Conservation (phyloP, 75 land plant genomes). For the Cryptomeria japonica region DNA sequence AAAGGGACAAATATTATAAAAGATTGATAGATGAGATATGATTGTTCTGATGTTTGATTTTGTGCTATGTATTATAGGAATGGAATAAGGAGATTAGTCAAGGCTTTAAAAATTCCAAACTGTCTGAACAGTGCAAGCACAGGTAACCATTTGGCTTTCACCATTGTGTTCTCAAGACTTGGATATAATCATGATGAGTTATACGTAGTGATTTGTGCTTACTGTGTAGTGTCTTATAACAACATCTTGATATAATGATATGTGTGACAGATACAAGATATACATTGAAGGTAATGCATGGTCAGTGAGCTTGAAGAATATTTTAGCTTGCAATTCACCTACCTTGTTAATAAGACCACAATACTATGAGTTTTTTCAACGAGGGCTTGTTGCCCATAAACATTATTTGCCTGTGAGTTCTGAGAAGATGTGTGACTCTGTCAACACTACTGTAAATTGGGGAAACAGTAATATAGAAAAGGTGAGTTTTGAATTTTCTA, state of each 20-base stretch:
- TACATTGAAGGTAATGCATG: constrained; percentile 32
- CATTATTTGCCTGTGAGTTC: constrained; percentile 19
- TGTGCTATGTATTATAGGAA: neutral
- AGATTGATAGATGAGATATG: too few relatives aligned
- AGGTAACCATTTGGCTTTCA: neutral
- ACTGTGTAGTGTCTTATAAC: too few relatives aligned
- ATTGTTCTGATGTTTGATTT: neutral
- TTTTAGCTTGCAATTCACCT: constrained; percentile 24
- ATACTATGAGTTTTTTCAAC: constrained; percentile 21
- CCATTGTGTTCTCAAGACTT: neutral
- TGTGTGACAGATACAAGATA: constrained; percentile 19
- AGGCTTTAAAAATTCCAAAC: constrained; percentile 7
- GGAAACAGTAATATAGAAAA: constrained; percentile 16
- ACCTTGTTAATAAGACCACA: constrained; percentile 13
- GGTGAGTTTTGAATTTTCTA: neutral
- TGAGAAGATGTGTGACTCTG: constrained; percentile 12
- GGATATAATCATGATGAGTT: neutral
- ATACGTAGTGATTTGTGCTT: neutral
- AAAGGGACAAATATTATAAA: too few relatives aligned
- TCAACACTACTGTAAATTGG: constrained; percentile 20
- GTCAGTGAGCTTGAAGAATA: constrained; percentile 34
- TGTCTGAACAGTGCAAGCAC: constrained; percentile 20
- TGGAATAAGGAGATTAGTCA: constrained; percentile 11
- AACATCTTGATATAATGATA: neutral
- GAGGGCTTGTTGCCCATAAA: constrained; percentile 17